These are phyloP conservation scores for Mentha longifolia DNA, from an alignment of 257 asterid genomes.

Conservation along the genomic window DNA sequence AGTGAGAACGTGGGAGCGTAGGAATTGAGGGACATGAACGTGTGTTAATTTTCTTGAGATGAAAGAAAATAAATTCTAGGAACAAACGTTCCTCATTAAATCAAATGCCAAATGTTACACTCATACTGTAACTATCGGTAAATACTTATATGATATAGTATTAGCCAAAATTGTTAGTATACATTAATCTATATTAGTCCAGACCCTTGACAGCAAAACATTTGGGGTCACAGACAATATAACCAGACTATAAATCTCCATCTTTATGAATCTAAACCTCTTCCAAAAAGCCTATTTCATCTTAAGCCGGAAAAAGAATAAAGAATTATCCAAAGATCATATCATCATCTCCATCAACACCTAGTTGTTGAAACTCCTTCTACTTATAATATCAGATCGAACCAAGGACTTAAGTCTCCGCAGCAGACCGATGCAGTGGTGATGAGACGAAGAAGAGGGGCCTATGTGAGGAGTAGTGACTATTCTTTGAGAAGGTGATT, in stretches of 20 bases:
- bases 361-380: conserved; percentile 27
- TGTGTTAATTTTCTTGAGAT: too few relatives aligned
- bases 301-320: conserved; percentile 1
- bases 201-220: conserved; percentile 11
- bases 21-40: too few relatives aligned
- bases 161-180: conserved; percentile 26
- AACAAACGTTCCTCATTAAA: too few relatives aligned
- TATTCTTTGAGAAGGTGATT: conserved; percentile 45
- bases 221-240: neutral
- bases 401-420: conserved; percentile 41
- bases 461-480: conserved; percentile 16
- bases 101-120: too few relatives aligned
- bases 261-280: conserved; percentile 10
- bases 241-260: neutral
- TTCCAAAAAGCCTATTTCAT: conserved; percentile 16
- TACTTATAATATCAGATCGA: conserved; percentile 35
- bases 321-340: neutral
- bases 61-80: too few relatives aligned
- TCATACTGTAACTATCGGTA: neutral
- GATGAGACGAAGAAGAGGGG: conserved; percentile 34
- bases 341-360: neutral
- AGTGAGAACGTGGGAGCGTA: too few relatives aligned
- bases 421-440: conserved; percentile 40
- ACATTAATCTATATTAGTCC: neutral
- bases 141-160: neutral